phyloP scores from a whole-genome alignment of 2,329 filamentous ascomycete species.

The Ilyonectria destructans region DNA sequence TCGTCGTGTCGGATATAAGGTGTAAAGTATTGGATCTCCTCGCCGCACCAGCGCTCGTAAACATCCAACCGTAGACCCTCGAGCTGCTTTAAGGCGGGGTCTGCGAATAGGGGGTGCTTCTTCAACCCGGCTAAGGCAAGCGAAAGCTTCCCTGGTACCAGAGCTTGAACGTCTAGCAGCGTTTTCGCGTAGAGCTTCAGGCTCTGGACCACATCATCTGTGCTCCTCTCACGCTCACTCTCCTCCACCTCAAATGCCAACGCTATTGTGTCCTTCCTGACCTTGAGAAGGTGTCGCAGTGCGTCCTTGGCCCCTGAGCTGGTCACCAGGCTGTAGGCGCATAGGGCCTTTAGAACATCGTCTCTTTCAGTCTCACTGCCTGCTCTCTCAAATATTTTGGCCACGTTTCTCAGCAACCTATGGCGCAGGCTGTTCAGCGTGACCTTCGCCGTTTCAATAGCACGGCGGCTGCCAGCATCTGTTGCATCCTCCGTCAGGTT shows the following conservation, averaged over 20 bases:
- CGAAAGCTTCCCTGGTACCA: slow-evolving; percentile 82
- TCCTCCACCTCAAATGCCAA: slow-evolving; percentile 71
- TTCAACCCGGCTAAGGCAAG: slow-evolving; percentile 81
- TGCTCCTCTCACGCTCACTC: slow-evolving; percentile 57
- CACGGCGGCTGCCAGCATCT: slow-evolving; percentile 54
- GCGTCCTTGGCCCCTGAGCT: slow-evolving; percentile 87
- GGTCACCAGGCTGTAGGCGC: slow-evolving; percentile 86
- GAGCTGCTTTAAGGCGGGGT: slow-evolving; percentile 75
- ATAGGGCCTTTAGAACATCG: slow-evolving; percentile 80
- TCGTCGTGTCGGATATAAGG: slow-evolving; percentile 91
- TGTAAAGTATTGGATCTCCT: slow-evolving; percentile 88
- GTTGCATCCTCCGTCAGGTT: slow-evolving; percentile 71
- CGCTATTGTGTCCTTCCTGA: slow-evolving; percentile 79
- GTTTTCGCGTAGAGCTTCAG: slow-evolving; percentile 84
- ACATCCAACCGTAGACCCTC: slow-evolving; percentile 84
- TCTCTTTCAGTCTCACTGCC: slow-evolving; percentile 66
- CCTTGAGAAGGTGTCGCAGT: slow-evolving; percentile 82
- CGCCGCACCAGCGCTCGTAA: slow-evolving; percentile 84
- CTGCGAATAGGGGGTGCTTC: slow-evolving; percentile 79
- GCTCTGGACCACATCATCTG: slow-evolving; percentile 72
- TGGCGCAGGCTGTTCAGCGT: slow-evolving; percentile 75
- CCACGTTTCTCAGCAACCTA: slow-evolving; percentile 77
- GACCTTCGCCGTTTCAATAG: slow-evolving; percentile 75
- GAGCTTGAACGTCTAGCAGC: slow-evolving; percentile 81
- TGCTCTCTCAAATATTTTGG: slow-evolving; percentile 78